These are phyloP conservation scores for Alternaria atra DNA, from an alignment of 2,329 filamentous ascomycete species.

Conservation along the genomic window DNA sequence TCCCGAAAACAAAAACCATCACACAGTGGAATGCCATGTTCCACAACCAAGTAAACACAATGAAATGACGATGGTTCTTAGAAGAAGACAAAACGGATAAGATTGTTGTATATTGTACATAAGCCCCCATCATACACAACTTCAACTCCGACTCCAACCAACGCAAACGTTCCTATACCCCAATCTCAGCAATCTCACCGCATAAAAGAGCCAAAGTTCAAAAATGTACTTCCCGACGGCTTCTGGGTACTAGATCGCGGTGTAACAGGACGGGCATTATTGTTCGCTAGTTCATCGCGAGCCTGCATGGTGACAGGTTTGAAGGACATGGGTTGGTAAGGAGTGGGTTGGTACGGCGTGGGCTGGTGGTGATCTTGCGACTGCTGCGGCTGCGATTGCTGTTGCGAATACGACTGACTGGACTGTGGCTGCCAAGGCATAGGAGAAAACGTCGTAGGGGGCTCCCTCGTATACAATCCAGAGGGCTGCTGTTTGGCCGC, in stretches of 20 bases:
- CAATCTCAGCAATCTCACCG: neutral
- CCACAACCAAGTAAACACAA: no score
- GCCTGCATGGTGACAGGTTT: neutral
- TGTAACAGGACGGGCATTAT: neutral
- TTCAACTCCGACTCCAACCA: no score
- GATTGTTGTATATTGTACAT: no score
- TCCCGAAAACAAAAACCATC: no score
- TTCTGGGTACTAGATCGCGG: conserved; percentile 4
- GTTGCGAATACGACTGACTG: neutral
- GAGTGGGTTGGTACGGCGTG: neutral
- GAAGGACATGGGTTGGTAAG: conserved; percentile 7
- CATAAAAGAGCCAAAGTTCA: conserved; percentile 17
- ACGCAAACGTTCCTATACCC: no score
- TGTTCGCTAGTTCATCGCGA: neutral
- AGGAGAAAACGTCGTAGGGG: neutral
- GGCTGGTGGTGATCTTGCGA: neutral
- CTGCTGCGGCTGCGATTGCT: neutral
- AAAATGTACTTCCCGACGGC: conserved; percentile 7
- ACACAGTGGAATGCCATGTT: no score
- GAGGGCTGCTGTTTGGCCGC: neutral
- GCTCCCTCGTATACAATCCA: neutral
- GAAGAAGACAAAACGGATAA: no score
- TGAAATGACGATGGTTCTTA: no score
- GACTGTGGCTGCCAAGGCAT: neutral
- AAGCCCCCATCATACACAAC: no score